Percentiles rank a stretch among this genome's conserved stretches.
phyloP scores from a whole-genome alignment of 1,139 yeast genomes.

The Candida glucosophila region DNA sequence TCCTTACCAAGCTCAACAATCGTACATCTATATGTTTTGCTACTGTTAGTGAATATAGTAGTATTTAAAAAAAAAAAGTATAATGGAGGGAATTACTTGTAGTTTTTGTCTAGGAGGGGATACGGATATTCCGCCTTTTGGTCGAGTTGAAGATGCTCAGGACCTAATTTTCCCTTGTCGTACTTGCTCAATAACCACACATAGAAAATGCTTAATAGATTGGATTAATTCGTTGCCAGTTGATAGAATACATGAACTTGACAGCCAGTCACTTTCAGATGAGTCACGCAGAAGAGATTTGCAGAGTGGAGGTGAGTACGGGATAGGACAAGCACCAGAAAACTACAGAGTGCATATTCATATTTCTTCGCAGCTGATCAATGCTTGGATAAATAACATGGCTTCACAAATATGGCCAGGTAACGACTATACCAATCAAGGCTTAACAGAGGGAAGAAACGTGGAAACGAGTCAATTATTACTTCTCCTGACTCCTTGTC shows the following conservation, averaged over 20 bases:
- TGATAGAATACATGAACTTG: conserved; percentile 19
- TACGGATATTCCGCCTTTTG: conserved; percentile 36
- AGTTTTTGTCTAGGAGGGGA: conserved; percentile 35
- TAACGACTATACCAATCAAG: neutral
- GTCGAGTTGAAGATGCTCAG: conserved; percentile 26
- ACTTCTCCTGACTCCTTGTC: conserved; percentile 28
- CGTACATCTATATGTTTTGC: too few species aligned
- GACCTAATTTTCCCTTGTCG: conserved; percentile 34
- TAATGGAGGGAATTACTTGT: too few species aligned
- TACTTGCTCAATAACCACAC: conserved; percentile 30
- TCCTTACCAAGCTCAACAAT: too few species aligned
- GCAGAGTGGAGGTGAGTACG: conserved; percentile 4
- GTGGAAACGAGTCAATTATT: conserved; percentile 6
- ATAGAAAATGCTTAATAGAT: conserved; percentile 33
- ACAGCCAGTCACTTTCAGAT: conserved; percentile 7
- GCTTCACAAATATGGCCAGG: conserved; percentile 1
- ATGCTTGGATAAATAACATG: conserved; percentile 12
- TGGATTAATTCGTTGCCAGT: conserved; percentile 35
- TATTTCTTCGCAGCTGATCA: conserved; percentile 12
- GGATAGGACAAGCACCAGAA: conserved; percentile 9
- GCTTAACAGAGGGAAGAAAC: neutral
- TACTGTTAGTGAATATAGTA: too few species aligned
- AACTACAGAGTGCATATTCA: conserved; percentile 10
- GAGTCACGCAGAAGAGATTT: conserved; percentile 3
- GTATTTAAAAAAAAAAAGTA: too few species aligned